Base-by-base conservation (phyloP, 208 protist species). In the Trypanosoma avium region DNA sequence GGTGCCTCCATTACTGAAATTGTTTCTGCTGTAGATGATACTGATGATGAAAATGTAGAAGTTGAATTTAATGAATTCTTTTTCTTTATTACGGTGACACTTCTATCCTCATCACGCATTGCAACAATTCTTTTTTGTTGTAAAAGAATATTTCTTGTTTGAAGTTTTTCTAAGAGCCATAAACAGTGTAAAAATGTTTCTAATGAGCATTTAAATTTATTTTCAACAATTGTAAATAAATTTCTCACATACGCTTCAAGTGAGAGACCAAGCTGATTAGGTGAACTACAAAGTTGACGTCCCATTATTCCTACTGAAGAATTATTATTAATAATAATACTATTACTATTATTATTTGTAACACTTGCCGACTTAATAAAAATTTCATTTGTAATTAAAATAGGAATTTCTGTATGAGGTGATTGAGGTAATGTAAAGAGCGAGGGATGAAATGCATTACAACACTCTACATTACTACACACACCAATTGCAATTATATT, bases 401-500 rank as follows among this genome's bases (percentile, higher is more conserved):
- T 49, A 19, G 54, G 17, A 10, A 61, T n/a, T 29, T 56, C 38
- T 29, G 36, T 15, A 29, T 38, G 1, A 22, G 24, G 8, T 46
- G 27, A 15, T 29, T 30, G 29, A 38, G 27, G 58, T 15, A 50
- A 12, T 17, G 36, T 15, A 49, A 52, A 42, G n/a, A 53, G 0
- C 50, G 62, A 3, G 48, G 64, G 62, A 22, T 70, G 61, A 45
- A 68, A 79, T 13, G 64, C 47, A 56, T 83, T 83, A 30, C 55
- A 38, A 50, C 77, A 83, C 43, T 38, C 56, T 4, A 43, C 21
- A 38, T 70, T 71, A 10, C 70, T 67, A 38, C 77, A 83, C 21
- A 70, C 73, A 24, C 77, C 77, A 24, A 83, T 40, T 21, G 75
- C 72, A 17, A 79, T 47, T 12, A 79, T 42, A 40, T 83, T 78